Percentiles rank a stretch among this genome's conserved stretches.
Evolutionary conservation across 805 yeast genomes (phyloP).

Genomic region (Metschnikowia sp.): DNA sequence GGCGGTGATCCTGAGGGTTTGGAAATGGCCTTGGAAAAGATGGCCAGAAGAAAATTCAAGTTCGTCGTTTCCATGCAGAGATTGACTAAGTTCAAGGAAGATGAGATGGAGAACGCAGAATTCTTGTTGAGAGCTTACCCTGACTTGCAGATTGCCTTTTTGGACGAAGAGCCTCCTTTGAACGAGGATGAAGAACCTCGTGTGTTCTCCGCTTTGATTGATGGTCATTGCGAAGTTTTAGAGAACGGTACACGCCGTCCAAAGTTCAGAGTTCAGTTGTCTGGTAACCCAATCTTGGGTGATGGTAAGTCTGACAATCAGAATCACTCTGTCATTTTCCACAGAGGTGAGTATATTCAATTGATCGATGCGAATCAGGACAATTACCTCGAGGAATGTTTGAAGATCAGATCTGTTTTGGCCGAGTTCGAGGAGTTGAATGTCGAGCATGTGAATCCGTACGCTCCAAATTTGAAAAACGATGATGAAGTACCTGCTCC

Average conservation of each 20-base stretch:
- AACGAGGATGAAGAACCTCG: conserved; percentile 47
- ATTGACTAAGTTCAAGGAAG: conserved; percentile 48
- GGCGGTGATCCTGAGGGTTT: conserved; percentile 97
- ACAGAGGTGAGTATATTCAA: conserved; percentile 79
- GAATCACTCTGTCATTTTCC: conserved; percentile 69
- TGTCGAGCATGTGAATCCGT: conserved; percentile 65
- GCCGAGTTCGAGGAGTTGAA: conserved; percentile 73
- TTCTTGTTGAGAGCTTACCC: conserved; percentile 63
- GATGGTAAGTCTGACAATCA: conserved; percentile 86
- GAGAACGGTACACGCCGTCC: conserved; percentile 53
- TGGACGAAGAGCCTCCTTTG: conserved; percentile 55
- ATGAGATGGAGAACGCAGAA: conserved; percentile 58
- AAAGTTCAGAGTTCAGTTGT: conserved; percentile 59
- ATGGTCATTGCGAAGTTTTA: conserved; percentile 36
- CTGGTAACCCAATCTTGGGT: conserved; percentile 81
- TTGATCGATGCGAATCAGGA: conserved; percentile 83
- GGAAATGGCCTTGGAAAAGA: conserved; percentile 84
- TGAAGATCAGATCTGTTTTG: conserved; percentile 69
- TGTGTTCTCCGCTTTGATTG: conserved; percentile 65
- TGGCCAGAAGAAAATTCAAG: conserved; percentile 62
- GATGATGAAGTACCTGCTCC: conserved; percentile 47
- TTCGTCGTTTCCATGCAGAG: conserved; percentile 66
- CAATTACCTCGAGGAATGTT: conserved; percentile 76
- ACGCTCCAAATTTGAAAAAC: conserved; percentile 67
- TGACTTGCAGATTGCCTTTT: conserved; percentile 59